phyloP scores from a whole-genome alignment of 331 rosid species.

The Saraca asoca region DNA sequence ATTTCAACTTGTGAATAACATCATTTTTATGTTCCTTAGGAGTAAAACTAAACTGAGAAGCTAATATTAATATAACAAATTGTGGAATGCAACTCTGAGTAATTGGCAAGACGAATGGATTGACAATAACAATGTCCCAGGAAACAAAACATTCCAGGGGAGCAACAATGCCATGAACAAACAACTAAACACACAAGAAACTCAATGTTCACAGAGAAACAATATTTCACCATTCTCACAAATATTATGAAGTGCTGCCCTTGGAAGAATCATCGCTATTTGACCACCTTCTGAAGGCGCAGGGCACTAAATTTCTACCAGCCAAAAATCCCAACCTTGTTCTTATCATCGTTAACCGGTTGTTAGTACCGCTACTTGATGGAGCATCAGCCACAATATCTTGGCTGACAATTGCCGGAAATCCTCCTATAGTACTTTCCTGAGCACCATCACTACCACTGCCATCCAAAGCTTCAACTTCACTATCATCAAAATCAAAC shows the following conservation, averaged over 20 bases:
- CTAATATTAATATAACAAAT: no score
- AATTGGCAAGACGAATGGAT: no score
- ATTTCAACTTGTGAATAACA: no score
- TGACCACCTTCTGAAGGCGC: slow-evolving; percentile 66
- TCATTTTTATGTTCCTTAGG: no score
- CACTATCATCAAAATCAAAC: slow-evolving; percentile 63
- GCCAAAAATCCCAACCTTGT: slow-evolving; percentile 58
- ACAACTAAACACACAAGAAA: slow-evolving; percentile 29
- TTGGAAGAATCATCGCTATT: slow-evolving; percentile 39
- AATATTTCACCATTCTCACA: slow-evolving; percentile 18
- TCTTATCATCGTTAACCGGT: slow-evolving; percentile 48
- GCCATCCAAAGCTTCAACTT: slow-evolving; percentile 51
- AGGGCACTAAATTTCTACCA: slow-evolving; percentile 56
- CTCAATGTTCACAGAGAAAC: slow-evolving; percentile 20
- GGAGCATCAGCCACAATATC: slow-evolving; percentile 40
- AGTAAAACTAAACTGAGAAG: no score
- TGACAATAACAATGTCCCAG: not conserved
- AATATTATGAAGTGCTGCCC: slow-evolving; percentile 38
- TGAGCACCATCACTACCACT: slow-evolving; percentile 43
- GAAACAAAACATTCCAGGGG: slow-evolving; percentile 22
- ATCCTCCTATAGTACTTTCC: slow-evolving; percentile 34
- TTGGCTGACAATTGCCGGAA: slow-evolving; percentile 25
- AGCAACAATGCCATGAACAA: slow-evolving; percentile 27
- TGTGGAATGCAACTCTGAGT: no score
- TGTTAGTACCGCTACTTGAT: slow-evolving; percentile 37